Base-by-base conservation (phyloP, 225 moss, liverwort and hornwort genomes). In the Straminergon stramineum region DNA sequence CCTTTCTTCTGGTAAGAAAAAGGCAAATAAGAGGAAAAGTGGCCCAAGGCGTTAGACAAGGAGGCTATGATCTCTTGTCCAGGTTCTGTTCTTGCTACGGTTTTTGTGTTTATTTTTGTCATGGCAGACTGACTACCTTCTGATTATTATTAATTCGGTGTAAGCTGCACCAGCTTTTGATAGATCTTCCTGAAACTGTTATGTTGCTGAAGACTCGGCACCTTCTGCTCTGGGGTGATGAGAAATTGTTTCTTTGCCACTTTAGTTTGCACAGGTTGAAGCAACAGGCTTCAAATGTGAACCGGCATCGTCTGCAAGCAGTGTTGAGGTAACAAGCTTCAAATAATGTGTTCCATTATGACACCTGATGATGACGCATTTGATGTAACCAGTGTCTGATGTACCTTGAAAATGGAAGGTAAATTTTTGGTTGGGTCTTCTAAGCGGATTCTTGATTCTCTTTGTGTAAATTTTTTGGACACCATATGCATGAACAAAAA, bases 1-100 rank as follows among this genome's bases (percentile, higher is more conserved):
- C 60, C 66, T 89, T 37, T 78, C 88, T 11, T 91, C 90, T 15
- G 88, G 91, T 22, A 84, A 75, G 17, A 71, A 79, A 26, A 88
- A 86, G n/a, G 70, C 85, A 22, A 89, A 83, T 73, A 93, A 91
- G 68, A 93, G 91, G 86, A 90, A 90, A 69, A 86, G 62, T 90
- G 89, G 89, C 5, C 43, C 65, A 55, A 69, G 84, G 67, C 75
- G 87, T 17, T 76, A 80, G 80, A 53, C 76, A 91, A 79, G 84
- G 30, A 61, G 84, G 89, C 81, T 77, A 2, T 12, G 20, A 34
- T 58, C 9, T 75, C 30, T 64, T n/a, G 23, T 81, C 64, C 63
- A 51, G 53, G 52, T 86, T 65, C 65, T 78, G 20, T 60, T 7
- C 24, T 81, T 30, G 30, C 17, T 37, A 39, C 66, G 19, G 11